phyloP scores from a whole-genome alignment of 768 basidiomycete genomes.

The Cystobasidium tubakii region DNA sequence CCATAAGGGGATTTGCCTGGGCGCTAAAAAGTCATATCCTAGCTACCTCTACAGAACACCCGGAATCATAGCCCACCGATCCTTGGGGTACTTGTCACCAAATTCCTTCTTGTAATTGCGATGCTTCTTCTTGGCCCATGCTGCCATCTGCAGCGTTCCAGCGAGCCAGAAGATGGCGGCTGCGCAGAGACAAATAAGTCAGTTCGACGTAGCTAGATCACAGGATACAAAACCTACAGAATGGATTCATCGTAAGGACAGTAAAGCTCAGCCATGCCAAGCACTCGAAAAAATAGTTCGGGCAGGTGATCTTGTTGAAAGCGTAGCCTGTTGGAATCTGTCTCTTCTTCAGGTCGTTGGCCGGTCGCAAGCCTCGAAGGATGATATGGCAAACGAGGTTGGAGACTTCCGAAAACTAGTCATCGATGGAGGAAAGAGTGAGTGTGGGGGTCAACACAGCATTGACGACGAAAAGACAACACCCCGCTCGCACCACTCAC shows the following conservation, averaged over 20 bases:
- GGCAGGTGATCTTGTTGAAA: conserved; percentile 75
- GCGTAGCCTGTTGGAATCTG: conserved; percentile 90
- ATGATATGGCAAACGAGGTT: conserved; percentile 78
- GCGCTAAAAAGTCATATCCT: too few relatives aligned
- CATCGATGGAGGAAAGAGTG: too few relatives aligned
- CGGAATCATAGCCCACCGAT: conserved; percentile 72
- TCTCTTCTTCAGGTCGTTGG: conserved; percentile 63
- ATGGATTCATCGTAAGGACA: conserved; percentile 69
- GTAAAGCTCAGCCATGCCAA: conserved; percentile 67
- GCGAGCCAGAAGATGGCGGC: conserved; percentile 60
- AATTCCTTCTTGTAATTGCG: conserved; percentile 85
- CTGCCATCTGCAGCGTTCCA: conserved; percentile 62
- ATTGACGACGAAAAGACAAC: conserved; percentile 23
- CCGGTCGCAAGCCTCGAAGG: conserved; percentile 74
- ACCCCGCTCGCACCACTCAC: conserved; percentile 57
- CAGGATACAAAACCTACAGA: conserved; percentile 55
- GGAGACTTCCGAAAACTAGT: conserved; percentile 72
- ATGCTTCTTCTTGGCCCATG: conserved; percentile 91
- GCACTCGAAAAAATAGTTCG: conserved; percentile 91
- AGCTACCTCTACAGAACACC: conserved; percentile 55
- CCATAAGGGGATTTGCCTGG: too few relatives aligned
- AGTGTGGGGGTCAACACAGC: too few relatives aligned
- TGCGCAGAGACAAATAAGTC: conserved; percentile 38
- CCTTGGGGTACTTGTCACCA: conserved; percentile 70
- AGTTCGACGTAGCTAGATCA: too few relatives aligned